phyloP scores from a whole-genome alignment of 495 filamentous ascomycete genomes.

The Jackrogersella minutella region DNA sequence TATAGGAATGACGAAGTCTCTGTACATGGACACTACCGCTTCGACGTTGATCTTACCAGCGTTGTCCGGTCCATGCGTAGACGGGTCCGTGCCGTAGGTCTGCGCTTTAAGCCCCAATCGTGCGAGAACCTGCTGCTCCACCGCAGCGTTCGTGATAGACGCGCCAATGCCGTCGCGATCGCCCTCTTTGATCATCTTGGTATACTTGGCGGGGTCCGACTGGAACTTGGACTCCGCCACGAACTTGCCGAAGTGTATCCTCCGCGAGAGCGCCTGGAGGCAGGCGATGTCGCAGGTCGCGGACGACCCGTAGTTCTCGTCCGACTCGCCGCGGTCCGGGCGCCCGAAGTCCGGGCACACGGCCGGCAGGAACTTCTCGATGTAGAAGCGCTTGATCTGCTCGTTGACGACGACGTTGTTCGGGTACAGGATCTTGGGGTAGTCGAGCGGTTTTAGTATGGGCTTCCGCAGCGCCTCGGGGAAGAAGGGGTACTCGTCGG shows the following conservation, averaged over 20 bases:
- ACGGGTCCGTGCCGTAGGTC: slow-evolving; percentile 94
- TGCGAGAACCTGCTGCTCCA: slow-evolving; percentile 92
- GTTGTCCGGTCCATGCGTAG: slow-evolving; percentile 52
- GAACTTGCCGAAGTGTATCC: slow-evolving; percentile 98
- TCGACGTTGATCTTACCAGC: slow-evolving; percentile 85
- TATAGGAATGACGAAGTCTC: slow-evolving; percentile 93
- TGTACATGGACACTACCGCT: slow-evolving; percentile 93
- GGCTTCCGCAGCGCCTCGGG: slow-evolving; percentile 79
- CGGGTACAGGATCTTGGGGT: slow-evolving; percentile 88
- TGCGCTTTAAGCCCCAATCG: slow-evolving; percentile 88
- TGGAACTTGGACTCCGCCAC: slow-evolving; percentile 98
- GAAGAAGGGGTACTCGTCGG: slow-evolving; percentile 99
- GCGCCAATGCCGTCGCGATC: slow-evolving; percentile 83
- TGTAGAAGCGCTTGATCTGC: slow-evolving; percentile 85
- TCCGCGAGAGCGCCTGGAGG: slow-evolving; percentile 87
- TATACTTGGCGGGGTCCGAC: slow-evolving; percentile 81
- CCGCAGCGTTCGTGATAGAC: slow-evolving; percentile 87
- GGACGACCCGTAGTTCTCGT: slow-evolving; percentile 95
- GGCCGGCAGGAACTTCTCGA: slow-evolving; percentile 79
- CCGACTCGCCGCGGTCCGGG: slow-evolving; percentile 80
- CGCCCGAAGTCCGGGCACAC: slow-evolving; percentile 77
- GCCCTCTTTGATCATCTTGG: slow-evolving; percentile 75
- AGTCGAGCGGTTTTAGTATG: slow-evolving; percentile 85
- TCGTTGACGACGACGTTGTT: slow-evolving; percentile 94
- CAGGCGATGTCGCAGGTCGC: slow-evolving; percentile 91